Conservation (phyloP, 192 early-diverging fungal species). For the Coemansia sp. region DNA sequence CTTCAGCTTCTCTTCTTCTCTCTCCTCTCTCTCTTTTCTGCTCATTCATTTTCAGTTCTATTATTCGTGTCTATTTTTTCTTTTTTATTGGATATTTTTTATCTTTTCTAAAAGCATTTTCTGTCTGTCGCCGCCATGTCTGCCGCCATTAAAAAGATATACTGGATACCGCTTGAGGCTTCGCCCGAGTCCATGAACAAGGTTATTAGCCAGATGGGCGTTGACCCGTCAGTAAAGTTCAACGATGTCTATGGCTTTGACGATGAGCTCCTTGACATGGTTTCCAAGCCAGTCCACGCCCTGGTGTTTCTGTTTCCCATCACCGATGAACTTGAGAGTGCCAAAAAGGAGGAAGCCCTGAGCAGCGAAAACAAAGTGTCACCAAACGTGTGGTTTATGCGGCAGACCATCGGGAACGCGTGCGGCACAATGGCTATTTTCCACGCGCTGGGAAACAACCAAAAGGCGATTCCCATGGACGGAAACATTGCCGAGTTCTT, state of each 20-base stretch:
- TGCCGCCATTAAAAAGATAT: constrained; percentile 32
- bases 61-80: too few species aligned
- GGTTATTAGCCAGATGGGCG: constrained; percentile 72
- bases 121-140: not conserved
- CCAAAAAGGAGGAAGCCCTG: constrained; percentile 57
- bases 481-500: constrained; percentile 64
- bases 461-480: constrained; percentile 53
- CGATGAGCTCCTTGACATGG: constrained; percentile 73
- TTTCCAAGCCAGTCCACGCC: constrained; percentile 79
- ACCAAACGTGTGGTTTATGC: constrained; percentile 70
- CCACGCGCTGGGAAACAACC: constrained; percentile 82
- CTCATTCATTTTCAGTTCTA: too few species aligned
- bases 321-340: constrained; percentile 64
- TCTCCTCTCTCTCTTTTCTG: too few species aligned
- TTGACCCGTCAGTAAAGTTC: constrained; percentile 63
- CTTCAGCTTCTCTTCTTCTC: too few species aligned
- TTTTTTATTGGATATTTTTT: not conserved
- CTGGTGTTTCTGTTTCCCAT: constrained; percentile 87
- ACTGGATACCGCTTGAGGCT: constrained; percentile 88
- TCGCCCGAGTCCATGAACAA: constrained; percentile 76
- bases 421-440: constrained; percentile 95
- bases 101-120: not conserved
- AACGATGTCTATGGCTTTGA: constrained; percentile 89
- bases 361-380: constrained; percentile 24
- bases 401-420: constrained; percentile 87